Evolutionary conservation across 1,284 basidiomycete genomes (phyloP).

Genomic region (Schizopora paradoxa): DNA sequence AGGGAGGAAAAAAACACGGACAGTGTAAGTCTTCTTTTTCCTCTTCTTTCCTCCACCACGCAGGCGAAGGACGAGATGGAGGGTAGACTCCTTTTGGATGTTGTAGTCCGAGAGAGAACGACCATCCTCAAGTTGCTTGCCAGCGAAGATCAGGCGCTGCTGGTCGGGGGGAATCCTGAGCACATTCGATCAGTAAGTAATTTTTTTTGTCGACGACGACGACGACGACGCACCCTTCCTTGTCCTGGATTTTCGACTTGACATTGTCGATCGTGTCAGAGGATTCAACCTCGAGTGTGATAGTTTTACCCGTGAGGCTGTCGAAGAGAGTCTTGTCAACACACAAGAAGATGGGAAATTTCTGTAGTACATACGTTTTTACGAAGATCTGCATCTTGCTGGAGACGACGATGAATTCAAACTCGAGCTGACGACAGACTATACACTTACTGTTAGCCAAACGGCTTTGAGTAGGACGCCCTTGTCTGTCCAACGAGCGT

Average conservation of each 20-base stretch:
- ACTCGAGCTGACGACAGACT: background rate
- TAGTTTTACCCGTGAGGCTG: constrained; percentile 98
- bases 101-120: constrained; percentile 88
- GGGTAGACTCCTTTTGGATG: constrained; percentile 95
- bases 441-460: constrained; percentile 1
- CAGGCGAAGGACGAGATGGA: constrained; percentile 92
- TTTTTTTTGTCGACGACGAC: background rate
- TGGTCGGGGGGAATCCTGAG: constrained; percentile 88
- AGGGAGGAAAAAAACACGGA: constrained; percentile 30
- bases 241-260: constrained; percentile 95
- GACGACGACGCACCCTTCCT: constrained; percentile 71
- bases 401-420: constrained; percentile 1
- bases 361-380: constrained; percentile 67
- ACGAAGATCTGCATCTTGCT: constrained; percentile 89
- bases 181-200: background rate
- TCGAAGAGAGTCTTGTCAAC: constrained; percentile 10
- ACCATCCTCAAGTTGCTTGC: constrained; percentile 96
- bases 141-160: constrained; percentile 97
- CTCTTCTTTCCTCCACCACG: constrained; percentile 99
- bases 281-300: constrained; percentile 96
- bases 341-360: background rate
- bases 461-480: constrained; percentile 42
- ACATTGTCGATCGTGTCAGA: constrained; percentile 98
- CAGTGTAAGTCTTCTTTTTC: constrained; percentile 99
- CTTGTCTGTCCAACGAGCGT: constrained; percentile 77